Evolutionary conservation across 2,329 filamentous ascomycete species (phyloP).

Genomic region (Thermochaetoides dissita): DNA sequence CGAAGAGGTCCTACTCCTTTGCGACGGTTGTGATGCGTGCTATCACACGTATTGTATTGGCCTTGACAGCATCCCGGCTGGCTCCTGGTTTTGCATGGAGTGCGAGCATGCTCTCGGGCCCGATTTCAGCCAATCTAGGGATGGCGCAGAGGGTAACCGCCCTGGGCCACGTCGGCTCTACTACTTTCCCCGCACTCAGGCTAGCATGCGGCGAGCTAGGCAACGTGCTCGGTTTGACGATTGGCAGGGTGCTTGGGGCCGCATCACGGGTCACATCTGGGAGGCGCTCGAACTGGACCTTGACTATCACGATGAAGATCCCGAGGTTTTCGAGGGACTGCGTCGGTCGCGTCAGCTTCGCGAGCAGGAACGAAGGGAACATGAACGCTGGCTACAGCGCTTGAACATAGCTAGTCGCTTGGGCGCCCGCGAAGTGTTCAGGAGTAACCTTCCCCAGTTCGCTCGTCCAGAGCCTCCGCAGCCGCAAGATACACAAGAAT

Average conservation of each 20-base stretch:
- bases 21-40: slow-evolving; percentile 76
- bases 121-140: slow-evolving; percentile 20
- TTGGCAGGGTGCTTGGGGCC: slow-evolving; percentile 77
- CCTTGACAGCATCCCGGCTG: slow-evolving; percentile 59
- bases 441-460: slow-evolving; percentile 43
- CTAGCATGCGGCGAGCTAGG: slow-evolving; percentile 40
- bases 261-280: slow-evolving; percentile 46
- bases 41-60: slow-evolving; percentile 91
- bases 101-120: slow-evolving; percentile 45
- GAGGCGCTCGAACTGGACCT: slow-evolving; percentile 63
- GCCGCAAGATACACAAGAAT: slow-evolving; percentile 46
- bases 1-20: slow-evolving; percentile 74
- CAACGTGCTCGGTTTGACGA: slow-evolving; percentile 59
- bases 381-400: slow-evolving; percentile 68
- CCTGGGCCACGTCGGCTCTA: slow-evolving; percentile 12
- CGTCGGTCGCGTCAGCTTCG: slow-evolving; percentile 38
- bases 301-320: slow-evolving; percentile 70
- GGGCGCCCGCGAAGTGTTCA: slow-evolving; percentile 60
- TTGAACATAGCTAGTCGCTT: slow-evolving; percentile 69
- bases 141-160: background rate
- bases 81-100: slow-evolving; percentile 82
- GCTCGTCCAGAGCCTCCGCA: slow-evolving; percentile 34
- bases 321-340: slow-evolving; percentile 31
- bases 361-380: slow-evolving; percentile 42
- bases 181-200: slow-evolving; percentile 41